A percentile compares a stretch with the other conserved stretches of the same genome.
phyloP scores from a whole-genome alignment of 2,329 filamentous ascomycete genomes.

The Aspergillus pseudonomiae region DNA sequence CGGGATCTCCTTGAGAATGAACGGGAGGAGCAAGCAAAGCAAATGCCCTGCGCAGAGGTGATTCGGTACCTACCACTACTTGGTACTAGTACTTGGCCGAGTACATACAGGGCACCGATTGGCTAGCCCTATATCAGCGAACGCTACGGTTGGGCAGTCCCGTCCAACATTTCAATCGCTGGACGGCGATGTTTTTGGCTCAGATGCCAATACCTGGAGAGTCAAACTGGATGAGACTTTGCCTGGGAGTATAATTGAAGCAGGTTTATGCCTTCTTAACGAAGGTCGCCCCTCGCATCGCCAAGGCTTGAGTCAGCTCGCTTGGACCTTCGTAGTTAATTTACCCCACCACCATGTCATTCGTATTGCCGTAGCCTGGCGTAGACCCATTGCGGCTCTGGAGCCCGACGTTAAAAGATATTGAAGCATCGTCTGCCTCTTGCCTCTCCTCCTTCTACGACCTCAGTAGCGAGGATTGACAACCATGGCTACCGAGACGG shows the following conservation, averaged over 20 bases:
- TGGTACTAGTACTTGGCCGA: background rate
- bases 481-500: background rate
- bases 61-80: background rate
- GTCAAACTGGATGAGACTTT: background rate
- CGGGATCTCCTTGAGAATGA: background rate
- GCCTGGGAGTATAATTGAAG: background rate
- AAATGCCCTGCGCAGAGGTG: background rate
- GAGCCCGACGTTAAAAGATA: background rate
- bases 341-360: constrained; percentile 2
- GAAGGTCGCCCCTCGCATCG: constrained; percentile 1
- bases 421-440: background rate
- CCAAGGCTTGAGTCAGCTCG: constrained; percentile 5
- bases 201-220: background rate
- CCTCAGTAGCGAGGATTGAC: background rate
- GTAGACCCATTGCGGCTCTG: background rate
- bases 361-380: background rate
- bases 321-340: constrained; percentile 5
- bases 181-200: background rate
- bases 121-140: background rate
- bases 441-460: background rate
- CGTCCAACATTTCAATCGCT: background rate
- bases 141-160: background rate
- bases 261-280: background rate
- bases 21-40: background rate
- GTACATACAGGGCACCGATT: background rate